Evolutionary conservation across 345 rosid species (phyloP).

Genomic region (Hibiscus syriacus): DNA sequence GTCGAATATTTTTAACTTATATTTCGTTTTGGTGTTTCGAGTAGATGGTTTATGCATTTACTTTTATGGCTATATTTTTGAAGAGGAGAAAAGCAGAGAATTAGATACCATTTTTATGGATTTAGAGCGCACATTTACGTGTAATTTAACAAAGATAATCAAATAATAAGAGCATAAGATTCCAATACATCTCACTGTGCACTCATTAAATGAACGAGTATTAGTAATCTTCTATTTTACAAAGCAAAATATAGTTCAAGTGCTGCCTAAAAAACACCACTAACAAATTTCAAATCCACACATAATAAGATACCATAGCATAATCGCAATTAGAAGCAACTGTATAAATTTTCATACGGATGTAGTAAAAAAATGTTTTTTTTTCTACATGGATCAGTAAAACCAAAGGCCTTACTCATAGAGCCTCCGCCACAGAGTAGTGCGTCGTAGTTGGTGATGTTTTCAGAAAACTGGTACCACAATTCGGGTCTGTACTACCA

Average conservation of each 20-base stretch:
- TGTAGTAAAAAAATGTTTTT: conserved; percentile 12
- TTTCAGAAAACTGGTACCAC: conserved; percentile 58
- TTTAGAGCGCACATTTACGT: neutral
- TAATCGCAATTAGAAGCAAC: neutral
- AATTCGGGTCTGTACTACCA: conserved; percentile 41
- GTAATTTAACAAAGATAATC: neutral
- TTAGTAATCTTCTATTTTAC: neutral
- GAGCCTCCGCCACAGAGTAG: conserved; percentile 51
- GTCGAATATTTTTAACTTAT: too few species aligned
- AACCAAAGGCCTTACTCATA: conserved; percentile 21
- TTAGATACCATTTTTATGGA: neutral
- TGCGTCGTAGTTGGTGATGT: conserved; percentile 29
- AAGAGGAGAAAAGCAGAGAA: neutral
- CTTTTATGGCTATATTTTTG: neutral
- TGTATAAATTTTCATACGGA: neutral
- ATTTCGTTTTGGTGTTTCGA: neutral
- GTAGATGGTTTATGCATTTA: neutral
- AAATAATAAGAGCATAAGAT: neutral
- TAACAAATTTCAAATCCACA: neutral
- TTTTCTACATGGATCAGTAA: conserved; percentile 21
- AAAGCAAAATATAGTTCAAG: neutral
- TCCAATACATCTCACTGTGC: neutral
- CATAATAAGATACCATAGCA: neutral
- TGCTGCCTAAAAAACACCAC: neutral
- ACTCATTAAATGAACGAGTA: neutral